Evolutionary conservation across 305 asterid genomes (phyloP).

Genomic region (Fraxinus sp.): DNA sequence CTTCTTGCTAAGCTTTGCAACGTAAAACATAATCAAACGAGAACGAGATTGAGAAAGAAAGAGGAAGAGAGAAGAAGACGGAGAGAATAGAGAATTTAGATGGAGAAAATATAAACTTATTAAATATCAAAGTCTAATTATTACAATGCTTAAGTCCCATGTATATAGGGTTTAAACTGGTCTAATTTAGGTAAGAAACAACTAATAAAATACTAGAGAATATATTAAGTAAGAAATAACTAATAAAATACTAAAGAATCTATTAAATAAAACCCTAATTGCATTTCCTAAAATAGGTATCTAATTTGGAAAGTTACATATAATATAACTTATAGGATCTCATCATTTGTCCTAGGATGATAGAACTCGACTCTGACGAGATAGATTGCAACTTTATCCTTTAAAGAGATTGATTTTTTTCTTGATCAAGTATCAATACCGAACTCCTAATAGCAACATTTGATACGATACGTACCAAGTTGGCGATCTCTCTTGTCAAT

Average conservation of each 20-base stretch:
- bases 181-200: neutral
- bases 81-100: neutral
- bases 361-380: neutral
- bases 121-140: neutral
- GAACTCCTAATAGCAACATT: neutral
- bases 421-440: neutral
- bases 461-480: neutral
- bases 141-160: neutral
- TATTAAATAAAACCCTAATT: neutral
- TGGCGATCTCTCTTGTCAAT: neutral
- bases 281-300: neutral
- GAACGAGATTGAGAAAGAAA: neutral
- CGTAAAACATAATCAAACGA: too few species aligned
- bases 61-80: neutral
- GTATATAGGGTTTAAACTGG: neutral
- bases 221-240: neutral
- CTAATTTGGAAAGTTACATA: neutral
- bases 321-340: neutral
- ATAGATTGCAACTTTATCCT: neutral
- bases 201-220: neutral
- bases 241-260: neutral
- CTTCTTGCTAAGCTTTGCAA: neutral
- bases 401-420: neutral
- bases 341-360: neutral
- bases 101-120: neutral